phyloP scores from a whole-genome alignment of 164 flowering plant species.

The Aristolochia fimbriata region DNA sequence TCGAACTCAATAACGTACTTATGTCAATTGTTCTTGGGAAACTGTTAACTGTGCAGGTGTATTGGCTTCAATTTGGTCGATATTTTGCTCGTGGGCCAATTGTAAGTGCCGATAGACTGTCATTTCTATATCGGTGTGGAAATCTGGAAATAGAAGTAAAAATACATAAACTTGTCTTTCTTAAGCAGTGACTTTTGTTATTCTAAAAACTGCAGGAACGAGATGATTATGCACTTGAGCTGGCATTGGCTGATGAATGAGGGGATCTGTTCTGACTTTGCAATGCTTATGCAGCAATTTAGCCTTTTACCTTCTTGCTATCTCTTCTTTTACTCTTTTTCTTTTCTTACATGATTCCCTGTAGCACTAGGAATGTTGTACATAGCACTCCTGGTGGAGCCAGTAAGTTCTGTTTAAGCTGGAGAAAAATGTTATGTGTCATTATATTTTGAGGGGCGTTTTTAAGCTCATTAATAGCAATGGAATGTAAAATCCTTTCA shows the following conservation, averaged over 20 bases:
- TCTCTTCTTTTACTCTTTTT: too few relatives aligned
- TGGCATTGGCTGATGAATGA: constrained; percentile 28
- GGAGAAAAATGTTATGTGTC: too few relatives aligned
- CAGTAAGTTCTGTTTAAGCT: too few relatives aligned
- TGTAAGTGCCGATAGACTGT: constrained; percentile 34
- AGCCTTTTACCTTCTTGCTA: too few relatives aligned
- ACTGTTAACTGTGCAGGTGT: constrained; percentile 42
- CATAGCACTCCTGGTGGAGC: too few relatives aligned
- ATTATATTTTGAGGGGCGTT: too few relatives aligned
- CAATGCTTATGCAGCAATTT: too few relatives aligned
- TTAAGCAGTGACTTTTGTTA: background rate
- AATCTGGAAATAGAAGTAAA: background rate
- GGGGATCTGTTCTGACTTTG: background rate
- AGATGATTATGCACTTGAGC: constrained; percentile 80
- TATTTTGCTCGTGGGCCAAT: constrained; percentile 92
- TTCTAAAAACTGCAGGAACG: constrained; percentile 48
- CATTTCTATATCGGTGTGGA: background rate
- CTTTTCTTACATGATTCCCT: too few relatives aligned
- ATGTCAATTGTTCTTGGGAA: background rate
- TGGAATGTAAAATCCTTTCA: too few relatives aligned
- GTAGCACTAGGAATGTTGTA: too few relatives aligned
- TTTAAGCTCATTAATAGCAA: too few relatives aligned
- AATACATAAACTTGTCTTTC: background rate
- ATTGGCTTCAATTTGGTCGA: constrained; percentile 99
- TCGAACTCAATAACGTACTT: background rate